phyloP scores from a whole-genome alignment of 179 eudicot species.

The Dionaea muscipula region DNA sequence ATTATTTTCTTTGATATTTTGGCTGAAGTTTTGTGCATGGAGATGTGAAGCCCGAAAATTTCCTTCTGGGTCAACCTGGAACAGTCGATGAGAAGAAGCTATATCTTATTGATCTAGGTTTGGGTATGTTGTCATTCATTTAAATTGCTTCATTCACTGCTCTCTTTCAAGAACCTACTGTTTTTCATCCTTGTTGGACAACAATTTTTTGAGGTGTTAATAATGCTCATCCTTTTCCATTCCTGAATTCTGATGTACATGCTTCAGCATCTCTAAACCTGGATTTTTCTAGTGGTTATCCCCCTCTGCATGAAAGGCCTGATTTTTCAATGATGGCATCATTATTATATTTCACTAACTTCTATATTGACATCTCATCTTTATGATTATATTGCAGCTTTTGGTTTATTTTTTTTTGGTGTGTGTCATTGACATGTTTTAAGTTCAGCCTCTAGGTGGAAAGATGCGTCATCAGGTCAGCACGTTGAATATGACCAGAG shows the following conservation, averaged over 20 bases:
- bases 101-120: constrained; percentile 85
- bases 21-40: constrained; percentile 78
- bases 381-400: no score
- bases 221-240: background rate
- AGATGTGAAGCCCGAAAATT: constrained; percentile 92
- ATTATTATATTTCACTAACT: no score
- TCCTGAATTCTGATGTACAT: no score
- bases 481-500: constrained; percentile 97
- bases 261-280: no score
- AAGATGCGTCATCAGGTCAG: constrained; percentile 67
- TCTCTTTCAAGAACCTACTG: background rate
- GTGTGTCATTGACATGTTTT: constrained; percentile 12
- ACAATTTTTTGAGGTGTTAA: background rate
- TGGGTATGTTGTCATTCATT: constrained; percentile 42
- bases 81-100: constrained; percentile 79
- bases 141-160: background rate
- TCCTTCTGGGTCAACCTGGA: constrained; percentile 86
- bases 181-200: background rate
- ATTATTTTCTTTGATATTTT: constrained; percentile 6
- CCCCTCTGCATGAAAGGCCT: no score
- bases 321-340: no score
- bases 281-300: no score
- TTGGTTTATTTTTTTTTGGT: background rate
- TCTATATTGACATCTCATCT: no score
- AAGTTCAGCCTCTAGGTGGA: constrained; percentile 83